Evolutionary conservation across 768 basidiomycete genomes (phyloP).

Genomic region (Pisolithus tinctorius): DNA sequence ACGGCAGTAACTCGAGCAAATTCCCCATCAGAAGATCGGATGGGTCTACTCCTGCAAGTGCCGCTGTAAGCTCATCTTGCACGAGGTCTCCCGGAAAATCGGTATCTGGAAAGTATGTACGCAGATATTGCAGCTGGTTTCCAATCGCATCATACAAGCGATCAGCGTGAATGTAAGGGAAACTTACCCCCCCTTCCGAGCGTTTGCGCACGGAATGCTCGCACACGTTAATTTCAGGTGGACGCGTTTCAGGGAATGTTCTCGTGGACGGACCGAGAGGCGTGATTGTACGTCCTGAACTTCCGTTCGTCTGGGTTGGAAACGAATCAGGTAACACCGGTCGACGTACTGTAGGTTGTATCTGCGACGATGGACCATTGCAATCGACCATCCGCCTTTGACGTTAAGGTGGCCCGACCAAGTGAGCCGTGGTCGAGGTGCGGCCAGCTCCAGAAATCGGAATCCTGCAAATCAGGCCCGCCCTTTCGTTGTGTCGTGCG

Average conservation of each 20-base stretch:
- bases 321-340: background rate
- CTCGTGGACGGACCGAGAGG: constrained; percentile 28
- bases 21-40: constrained; percentile 60
- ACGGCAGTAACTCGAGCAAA: constrained; percentile 37
- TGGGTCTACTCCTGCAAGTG: constrained; percentile 29
- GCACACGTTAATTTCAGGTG: constrained; percentile 25
- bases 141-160: background rate
- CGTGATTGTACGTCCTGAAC: constrained; percentile 26
- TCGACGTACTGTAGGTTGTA: constrained; percentile 18
- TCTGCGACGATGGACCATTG: constrained; percentile 46
- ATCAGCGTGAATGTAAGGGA: background rate
- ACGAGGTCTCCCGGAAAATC: constrained; percentile 69
- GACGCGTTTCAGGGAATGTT: constrained; percentile 55
- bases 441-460: constrained; percentile 38
- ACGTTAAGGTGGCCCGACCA: constrained; percentile 46
- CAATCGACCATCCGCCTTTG: constrained; percentile 35
- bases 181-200: constrained; percentile 60
- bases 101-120: constrained; percentile 64
- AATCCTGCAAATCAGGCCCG: constrained; percentile 15
- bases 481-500: constrained; percentile 9
- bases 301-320: constrained; percentile 3
- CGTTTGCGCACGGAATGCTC: constrained; percentile 37
- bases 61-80: constrained; percentile 44
- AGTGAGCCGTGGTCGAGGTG: constrained; percentile 50
- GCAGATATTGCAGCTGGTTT: constrained; percentile 61